Base-by-base conservation (phyloP, 345 rosid species). In the Atalantia buxifolia region DNA sequence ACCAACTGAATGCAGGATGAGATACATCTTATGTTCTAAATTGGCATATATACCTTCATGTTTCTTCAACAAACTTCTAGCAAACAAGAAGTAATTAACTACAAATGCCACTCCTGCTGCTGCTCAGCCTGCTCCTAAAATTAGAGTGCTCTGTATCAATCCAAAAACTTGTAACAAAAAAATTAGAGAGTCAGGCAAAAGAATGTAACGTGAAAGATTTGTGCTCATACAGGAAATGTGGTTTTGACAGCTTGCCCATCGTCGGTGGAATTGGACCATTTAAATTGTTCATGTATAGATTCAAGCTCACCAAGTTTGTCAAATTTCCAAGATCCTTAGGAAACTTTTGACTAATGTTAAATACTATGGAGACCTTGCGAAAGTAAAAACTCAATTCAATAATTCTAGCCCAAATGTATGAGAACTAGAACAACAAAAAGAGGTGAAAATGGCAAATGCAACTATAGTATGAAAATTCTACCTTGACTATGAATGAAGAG, bases 221-320 rank as follows among this genome's bases (percentile, higher is more conserved):
- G 71, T 48, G 77, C 80, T 76, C 95, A 19, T 93, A 93, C 94
- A 93, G 76, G 88, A 91, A 90, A 7, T 91, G 84, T 55, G 87
- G 90, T 83, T 83, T 81, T 89, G 6, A 38, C 66, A 91, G 94
- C 79, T 82, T 82, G 71, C 87, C 86, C 84, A 93, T 80, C 24
- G 93, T 84, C 62, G 57, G 31, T 76, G 98, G 98, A 75, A 91
- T 90, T 18, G 33, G 77, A 45, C 95, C 95, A 71, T 7, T 79
- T 83, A 93, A 84, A 1, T 27, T 66, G 88, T 91, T 93, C 88
- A 87, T 78, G 92, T 88, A 93, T 85, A 93, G 95, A 89, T 93
- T 95, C 98, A 93, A 89, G 95, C 95, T 91, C 88, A 93, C 98
- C 89, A 93, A 80, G 81, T 80, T 85, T 45, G 90, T 84, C 91